Evolutionary conservation across 352 stramenopile species (phyloP), one percentile per base, ranked within the genome.

Genomic region (Pythium coloratum): DNA sequence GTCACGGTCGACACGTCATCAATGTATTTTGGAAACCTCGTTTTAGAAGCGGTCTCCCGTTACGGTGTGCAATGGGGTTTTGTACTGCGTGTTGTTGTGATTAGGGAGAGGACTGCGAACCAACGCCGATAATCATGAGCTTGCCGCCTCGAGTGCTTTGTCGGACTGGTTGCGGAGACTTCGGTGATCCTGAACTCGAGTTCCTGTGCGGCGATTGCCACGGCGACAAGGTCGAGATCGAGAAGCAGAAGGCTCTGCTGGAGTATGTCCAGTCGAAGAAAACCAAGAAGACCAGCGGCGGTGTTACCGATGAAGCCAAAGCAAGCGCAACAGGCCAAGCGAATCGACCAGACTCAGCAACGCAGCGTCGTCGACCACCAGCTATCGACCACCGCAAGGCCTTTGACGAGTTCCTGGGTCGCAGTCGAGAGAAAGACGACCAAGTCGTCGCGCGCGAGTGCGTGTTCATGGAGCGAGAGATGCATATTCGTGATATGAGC

Each of bases 201-300:
- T 84, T 80, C 49, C 58, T 93, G 13, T 93, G 85, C 42, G 80
- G 89, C 26, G 81, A 89, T 49, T 93, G 82, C 51, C 73, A 93
- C 62, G 75, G 64, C 10, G 81, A 90, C 55, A 78, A 75, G 9
- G 53, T 76, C 16, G 82, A 89, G 51, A 72, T 72, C 16, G 66
- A 55, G 10, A 76, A 85, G 33, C 70, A 88, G 30, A 72, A 76
- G 32, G 73, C 81, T 9, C 64, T 90, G 8, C 69, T 71, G 28
- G 57, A 73, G 20, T 88, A 77, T 33, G 46, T 71, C 24, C 49
- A 60, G 13, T 66, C 58, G 18, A 65, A 63, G 44, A 55, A 70
- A 36, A 24, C 1, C 9, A 34, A 42, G 26, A 60, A 32, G 55
- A 6, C 40, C 6, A 46, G 1, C 55, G 38, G n/a, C 10, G 16